A percentile compares a stretch with the other conserved stretches of the same genome.
These are phyloP conservation scores for Rhizopogon parksii DNA, from an alignment of 1,284 basidiomycete genomes.

Conservation along the genomic window DNA sequence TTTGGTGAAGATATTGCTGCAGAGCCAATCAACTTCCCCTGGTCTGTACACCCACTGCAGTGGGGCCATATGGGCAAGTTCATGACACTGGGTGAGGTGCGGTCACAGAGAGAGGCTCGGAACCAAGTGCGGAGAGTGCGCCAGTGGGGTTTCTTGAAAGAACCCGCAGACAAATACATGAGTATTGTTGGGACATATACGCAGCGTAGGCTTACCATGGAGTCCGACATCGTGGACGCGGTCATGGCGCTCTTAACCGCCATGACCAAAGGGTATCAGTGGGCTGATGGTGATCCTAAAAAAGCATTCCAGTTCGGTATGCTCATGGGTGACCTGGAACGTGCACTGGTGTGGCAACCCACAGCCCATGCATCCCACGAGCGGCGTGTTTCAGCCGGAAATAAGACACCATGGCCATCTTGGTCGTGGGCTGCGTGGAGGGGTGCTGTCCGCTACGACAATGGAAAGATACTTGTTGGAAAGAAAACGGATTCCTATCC, in stretches of 20 bases:
- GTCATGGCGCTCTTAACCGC: neutral
- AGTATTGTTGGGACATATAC: too few species aligned
- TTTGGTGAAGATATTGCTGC: conserved; percentile 18
- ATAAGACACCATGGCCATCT: neutral
- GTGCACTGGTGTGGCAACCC: conserved; percentile 4
- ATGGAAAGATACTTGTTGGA: too few species aligned
- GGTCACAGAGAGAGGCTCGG: too few species aligned
- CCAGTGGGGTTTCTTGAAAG: too few species aligned
- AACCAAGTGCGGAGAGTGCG: too few species aligned
- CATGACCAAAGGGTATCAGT: neutral
- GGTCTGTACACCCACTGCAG: too few species aligned
- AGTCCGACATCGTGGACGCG: neutral
- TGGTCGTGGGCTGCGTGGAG: conserved; percentile 8
- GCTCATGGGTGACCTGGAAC: conserved; percentile 2
- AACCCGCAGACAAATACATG: too few species aligned
- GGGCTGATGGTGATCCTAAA: neutral
- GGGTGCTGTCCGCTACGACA: neutral
- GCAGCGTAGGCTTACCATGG: neutral
- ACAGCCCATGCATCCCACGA: neutral
- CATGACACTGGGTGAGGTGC: too few species aligned
- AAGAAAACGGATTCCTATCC: too few species aligned
- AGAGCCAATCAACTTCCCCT: neutral
- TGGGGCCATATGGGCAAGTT: too few species aligned
- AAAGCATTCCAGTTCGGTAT: conserved; percentile 4
- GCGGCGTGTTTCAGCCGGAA: neutral